These are phyloP conservation scores for Cardamine chenopodiifolia DNA, from an alignment of 345 rosid species.

Conservation along the genomic window DNA sequence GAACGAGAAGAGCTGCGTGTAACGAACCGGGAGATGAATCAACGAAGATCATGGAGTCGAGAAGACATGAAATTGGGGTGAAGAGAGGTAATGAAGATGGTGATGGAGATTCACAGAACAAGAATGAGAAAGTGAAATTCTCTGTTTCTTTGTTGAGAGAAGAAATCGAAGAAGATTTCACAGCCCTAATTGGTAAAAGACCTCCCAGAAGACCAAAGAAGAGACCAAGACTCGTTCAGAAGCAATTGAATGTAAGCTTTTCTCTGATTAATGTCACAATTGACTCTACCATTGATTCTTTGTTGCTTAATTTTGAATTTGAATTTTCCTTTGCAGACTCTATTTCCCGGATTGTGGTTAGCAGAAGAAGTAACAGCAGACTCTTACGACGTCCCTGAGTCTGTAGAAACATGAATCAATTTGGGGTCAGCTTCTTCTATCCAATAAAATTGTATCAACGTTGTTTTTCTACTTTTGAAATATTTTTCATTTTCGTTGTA, in stretches of 20 bases:
- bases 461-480: conserved; percentile 13
- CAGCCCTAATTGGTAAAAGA: conserved; percentile 48
- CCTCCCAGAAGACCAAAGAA: conserved; percentile 74
- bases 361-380: conserved; percentile 56
- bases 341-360: conserved; percentile 68
- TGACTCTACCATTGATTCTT: background rate
- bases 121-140: conserved; percentile 51
- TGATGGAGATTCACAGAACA: conserved; percentile 18
- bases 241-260: conserved; percentile 58
- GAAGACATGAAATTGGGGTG: conserved; percentile 34
- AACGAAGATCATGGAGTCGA: conserved; percentile 33
- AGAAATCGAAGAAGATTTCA: conserved; percentile 71
- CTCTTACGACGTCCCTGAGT: conserved; percentile 57
- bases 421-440: conserved; percentile 30
- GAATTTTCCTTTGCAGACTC: conserved; percentile 47
- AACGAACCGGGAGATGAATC: conserved; percentile 46
- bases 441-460: conserved; percentile 32
- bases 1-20: conserved; percentile 72
- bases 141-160: conserved; percentile 57
- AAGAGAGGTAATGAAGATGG: conserved; percentile 36
- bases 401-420: conserved; percentile 49
- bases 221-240: conserved; percentile 62
- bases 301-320: conserved; percentile 11
- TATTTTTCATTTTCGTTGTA: conserved; percentile 30
- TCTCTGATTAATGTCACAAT: background rate